These are phyloP conservation scores for Penicillium digitatum DNA, from an alignment of 2,329 filamentous ascomycete species.

Conservation along the genomic window DNA sequence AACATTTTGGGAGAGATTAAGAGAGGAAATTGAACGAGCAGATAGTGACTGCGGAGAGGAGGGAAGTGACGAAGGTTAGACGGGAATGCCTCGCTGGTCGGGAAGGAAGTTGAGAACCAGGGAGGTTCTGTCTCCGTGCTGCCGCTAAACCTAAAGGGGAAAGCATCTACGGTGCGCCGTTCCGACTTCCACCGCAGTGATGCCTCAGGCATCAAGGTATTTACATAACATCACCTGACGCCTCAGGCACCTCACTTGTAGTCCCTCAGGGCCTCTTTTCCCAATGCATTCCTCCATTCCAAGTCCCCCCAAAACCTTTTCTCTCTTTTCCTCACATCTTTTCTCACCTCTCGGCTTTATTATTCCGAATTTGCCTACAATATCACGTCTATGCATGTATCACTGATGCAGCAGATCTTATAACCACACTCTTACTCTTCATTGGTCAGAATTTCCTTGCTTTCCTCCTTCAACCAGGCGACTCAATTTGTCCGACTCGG, in stretches of 20 bases:
- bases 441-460: conserved; percentile 35
- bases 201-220: neutral
- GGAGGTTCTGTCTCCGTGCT: conserved; percentile 32
- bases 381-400: conserved; percentile 16
- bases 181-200: conserved; percentile 25
- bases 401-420: conserved; percentile 19
- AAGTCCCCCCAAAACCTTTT: conserved; percentile 23
- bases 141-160: conserved; percentile 30
- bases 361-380: conserved; percentile 18
- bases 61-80: conserved; percentile 32
- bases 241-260: conserved; percentile 2
- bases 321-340: conserved; percentile 21
- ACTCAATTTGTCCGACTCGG: conserved; percentile 32
- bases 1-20: conserved; percentile 66
- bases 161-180: conserved; percentile 21
- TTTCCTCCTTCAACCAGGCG: conserved; percentile 33
- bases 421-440: conserved; percentile 20
- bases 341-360: conserved; percentile 10
- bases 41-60: conserved; percentile 36
- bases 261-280: conserved; percentile 34
- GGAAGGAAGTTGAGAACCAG: conserved; percentile 36
- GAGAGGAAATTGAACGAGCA: conserved; percentile 36
- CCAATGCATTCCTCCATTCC: conserved; percentile 39
- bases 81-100: conserved; percentile 30
- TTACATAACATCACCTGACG: conserved; percentile 8